These are phyloP conservation scores for Gaertneriomyces semiglobifer DNA, from an alignment of 192 early-diverging fungal species.

Conservation along the genomic window DNA sequence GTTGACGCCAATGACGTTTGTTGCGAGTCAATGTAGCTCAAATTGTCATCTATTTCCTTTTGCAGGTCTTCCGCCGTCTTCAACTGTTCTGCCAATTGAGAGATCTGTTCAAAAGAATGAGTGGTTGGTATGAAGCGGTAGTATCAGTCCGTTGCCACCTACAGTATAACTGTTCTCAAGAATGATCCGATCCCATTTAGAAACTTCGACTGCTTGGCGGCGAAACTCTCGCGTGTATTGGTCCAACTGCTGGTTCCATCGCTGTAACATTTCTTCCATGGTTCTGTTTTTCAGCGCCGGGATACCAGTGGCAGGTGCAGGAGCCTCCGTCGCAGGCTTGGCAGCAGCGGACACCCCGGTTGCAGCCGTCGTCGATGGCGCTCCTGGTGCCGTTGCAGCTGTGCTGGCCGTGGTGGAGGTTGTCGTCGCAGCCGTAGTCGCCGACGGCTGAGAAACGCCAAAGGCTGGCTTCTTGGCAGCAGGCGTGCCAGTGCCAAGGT, in stretches of 20 bases:
- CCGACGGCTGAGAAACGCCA: not conserved
- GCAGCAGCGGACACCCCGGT: constrained; percentile 7
- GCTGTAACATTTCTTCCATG: constrained; percentile 85
- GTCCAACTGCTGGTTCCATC: constrained; percentile 85
- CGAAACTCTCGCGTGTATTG: constrained; percentile 79
- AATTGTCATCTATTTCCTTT: constrained; percentile 74
- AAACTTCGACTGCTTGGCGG: constrained; percentile 75
- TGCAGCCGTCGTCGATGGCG: constrained; percentile 13
- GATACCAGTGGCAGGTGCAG: constrained; percentile 33
- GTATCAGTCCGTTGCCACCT: not conserved
- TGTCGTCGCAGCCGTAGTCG: constrained; percentile 12
- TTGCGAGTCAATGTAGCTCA: constrained; percentile 85
- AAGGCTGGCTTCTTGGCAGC: constrained; percentile 8
- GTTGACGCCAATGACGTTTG: constrained; percentile 75
- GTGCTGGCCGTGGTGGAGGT: constrained; percentile 28
- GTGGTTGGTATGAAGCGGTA: constrained; percentile 19
- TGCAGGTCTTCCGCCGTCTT: constrained; percentile 71
- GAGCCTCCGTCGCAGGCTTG: constrained; percentile 26
- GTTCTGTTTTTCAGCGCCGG: constrained; percentile 73
- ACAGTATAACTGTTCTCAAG: constrained; percentile 80
- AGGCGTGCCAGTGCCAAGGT: constrained; percentile 25
- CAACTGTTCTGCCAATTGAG: constrained; percentile 69
- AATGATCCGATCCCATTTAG: constrained; percentile 79
- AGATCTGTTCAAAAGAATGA: constrained; percentile 58
- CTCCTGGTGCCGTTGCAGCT: constrained; percentile 1